These are phyloP conservation scores for Claviceps monticola DNA, from an alignment of 2,329 filamentous ascomycete genomes.

Conservation along the genomic window DNA sequence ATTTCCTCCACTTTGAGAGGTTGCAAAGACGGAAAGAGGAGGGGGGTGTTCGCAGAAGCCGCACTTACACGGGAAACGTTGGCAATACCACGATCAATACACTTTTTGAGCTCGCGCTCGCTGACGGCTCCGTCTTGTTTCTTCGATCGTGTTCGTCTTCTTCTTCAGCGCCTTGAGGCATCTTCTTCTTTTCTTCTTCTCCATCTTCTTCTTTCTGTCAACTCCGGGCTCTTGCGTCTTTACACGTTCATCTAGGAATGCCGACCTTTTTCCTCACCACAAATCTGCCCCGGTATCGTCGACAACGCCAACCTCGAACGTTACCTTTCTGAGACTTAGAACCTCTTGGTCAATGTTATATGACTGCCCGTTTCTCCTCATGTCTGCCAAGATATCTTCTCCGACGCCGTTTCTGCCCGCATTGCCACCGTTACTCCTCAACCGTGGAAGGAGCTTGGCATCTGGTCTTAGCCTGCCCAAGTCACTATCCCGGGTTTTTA, in stretches of 20 bases:
- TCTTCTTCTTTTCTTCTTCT: not conserved
- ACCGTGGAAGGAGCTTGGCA: slow-evolving; percentile 9
- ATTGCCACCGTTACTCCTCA: slow-evolving; percentile 11
- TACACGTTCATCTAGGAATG: not conserved
- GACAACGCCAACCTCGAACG: slow-evolving; percentile 7
- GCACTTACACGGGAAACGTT: slow-evolving; percentile 3
- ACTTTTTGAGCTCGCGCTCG: not conserved
- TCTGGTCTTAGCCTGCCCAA: slow-evolving; percentile 12
- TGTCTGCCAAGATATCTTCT: slow-evolving; percentile 16
- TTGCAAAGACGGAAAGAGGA: slow-evolving; percentile 1
- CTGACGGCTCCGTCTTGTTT: not conserved
- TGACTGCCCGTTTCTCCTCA: slow-evolving; percentile 7
- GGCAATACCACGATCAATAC: slow-evolving; percentile 1
- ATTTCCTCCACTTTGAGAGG: slow-evolving; percentile 1
- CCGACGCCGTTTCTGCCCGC: slow-evolving; percentile 10
- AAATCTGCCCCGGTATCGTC: not conserved
- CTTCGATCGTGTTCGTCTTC: not conserved
- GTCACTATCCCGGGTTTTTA: slow-evolving; percentile 10
- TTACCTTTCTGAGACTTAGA: not conserved
- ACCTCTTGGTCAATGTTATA: not conserved
- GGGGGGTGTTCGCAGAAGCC: slow-evolving; percentile 4
- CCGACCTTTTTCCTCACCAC: not conserved
- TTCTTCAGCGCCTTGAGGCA: not conserved
- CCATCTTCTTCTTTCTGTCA: not conserved
- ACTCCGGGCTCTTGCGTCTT: not conserved